Evolutionary conservation across 1,284 basidiomycete genomes (phyloP).

Genomic region (Boletus sp.): DNA sequence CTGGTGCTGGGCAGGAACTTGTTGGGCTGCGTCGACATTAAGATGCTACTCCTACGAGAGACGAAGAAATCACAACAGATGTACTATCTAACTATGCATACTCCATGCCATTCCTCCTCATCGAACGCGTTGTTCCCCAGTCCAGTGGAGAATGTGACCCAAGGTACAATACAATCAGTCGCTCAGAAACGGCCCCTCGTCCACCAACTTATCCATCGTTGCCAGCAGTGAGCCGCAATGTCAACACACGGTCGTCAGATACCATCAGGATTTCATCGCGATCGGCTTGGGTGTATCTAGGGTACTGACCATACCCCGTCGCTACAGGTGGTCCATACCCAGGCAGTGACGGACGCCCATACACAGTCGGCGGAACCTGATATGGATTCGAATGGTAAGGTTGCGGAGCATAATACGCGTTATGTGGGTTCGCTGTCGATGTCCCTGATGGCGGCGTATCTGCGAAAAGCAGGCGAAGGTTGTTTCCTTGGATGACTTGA

Average conservation of each 20-base stretch:
- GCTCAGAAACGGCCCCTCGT: neutral
- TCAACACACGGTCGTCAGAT: constrained; percentile 74
- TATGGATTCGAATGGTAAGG: constrained; percentile 39
- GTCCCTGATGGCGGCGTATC: constrained; percentile 88
- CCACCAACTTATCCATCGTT: constrained; percentile 15
- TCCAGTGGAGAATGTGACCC: constrained; percentile 19
- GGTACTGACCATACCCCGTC: constrained; percentile 37
- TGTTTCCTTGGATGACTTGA: constrained; percentile 93
- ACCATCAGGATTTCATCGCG: constrained; percentile 79
- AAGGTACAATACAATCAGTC: constrained; percentile 10
- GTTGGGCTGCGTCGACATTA: neutral
- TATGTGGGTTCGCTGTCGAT: constrained; percentile 38
- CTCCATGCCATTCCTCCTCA: constrained; percentile 4
- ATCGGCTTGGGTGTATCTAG: constrained; percentile 45
- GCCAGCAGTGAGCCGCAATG: constrained; percentile 41
- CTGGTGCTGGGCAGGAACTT: neutral
- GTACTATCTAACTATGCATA: constrained; percentile 29
- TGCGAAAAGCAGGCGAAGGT: constrained; percentile 86
- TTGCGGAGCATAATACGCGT: constrained; percentile 33
- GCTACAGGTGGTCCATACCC: constrained; percentile 40
- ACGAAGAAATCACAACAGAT: constrained; percentile 32
- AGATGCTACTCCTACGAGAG: constrained; percentile 4
- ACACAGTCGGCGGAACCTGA: constrained; percentile 22
- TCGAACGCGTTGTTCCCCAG: constrained; percentile 10
- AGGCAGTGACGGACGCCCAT: constrained; percentile 35